Percentiles rank a stretch among this genome's conserved stretches.
phyloP scores from a whole-genome alignment of 164 flowering plant species.

The Litsea cubeba region DNA sequence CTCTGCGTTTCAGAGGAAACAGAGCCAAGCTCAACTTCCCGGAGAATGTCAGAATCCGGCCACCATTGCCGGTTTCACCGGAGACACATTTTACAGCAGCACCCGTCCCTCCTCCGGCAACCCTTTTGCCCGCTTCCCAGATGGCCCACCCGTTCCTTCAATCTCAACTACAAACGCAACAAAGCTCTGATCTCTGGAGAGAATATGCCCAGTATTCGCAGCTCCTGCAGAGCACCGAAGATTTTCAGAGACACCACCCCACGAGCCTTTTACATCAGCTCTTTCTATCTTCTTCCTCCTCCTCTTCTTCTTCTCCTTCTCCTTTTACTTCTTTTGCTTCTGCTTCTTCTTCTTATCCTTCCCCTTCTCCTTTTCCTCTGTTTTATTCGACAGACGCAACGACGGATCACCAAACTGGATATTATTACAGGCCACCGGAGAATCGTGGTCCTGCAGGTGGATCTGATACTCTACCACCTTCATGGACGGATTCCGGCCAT shows the following conservation, averaged over 20 bases:
- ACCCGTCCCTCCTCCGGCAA: slow-evolving; percentile 8
- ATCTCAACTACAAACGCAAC: slow-evolving; percentile 16
- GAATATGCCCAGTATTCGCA: slow-evolving; percentile 59
- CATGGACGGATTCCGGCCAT: background rate
- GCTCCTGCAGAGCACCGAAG: slow-evolving; percentile 39
- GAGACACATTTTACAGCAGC: slow-evolving; percentile 7
- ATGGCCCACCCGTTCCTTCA: background rate
- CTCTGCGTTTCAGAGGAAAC: slow-evolving; percentile 72
- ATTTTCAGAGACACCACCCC: slow-evolving; percentile 20
- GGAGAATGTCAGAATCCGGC: slow-evolving; percentile 38
- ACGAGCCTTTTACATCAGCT: slow-evolving; percentile 27
- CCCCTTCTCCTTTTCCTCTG: background rate
- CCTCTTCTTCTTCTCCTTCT: slow-evolving; percentile 10
- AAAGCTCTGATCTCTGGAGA: slow-evolving; percentile 15
- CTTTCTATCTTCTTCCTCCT: slow-evolving; percentile 4
- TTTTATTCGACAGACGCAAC: background rate
- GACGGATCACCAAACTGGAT: background rate
- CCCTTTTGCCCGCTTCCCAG: slow-evolving; percentile 17
- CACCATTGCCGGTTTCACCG: slow-evolving; percentile 17
- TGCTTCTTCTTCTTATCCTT: background rate
- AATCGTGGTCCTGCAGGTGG: background rate
- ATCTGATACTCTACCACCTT: background rate
- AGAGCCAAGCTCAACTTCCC: slow-evolving; percentile 78
- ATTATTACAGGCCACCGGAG: background rate
- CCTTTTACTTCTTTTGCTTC: slow-evolving; percentile 9